phyloP scores from a whole-genome alignment of 2,329 filamentous ascomycete genomes.

The Alternaria longipes region DNA sequence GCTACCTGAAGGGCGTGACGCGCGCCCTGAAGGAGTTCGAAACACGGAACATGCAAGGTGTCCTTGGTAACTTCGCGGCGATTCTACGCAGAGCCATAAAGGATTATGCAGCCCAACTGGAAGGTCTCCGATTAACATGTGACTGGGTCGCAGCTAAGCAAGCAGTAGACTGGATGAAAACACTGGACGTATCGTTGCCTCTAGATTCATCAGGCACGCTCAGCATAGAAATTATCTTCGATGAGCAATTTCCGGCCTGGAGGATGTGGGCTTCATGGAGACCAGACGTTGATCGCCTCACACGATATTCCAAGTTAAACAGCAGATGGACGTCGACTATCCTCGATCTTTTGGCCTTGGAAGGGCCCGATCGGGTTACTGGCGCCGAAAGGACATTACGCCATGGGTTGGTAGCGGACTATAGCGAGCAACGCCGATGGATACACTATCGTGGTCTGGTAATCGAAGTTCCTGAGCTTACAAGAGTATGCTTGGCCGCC shows the following conservation, averaged over 20 bases:
- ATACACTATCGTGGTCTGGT: slow-evolving; percentile 31
- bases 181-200: slow-evolving; percentile 17
- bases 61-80: slow-evolving; percentile 34
- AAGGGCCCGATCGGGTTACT: slow-evolving; percentile 43
- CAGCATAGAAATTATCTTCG: slow-evolving; percentile 34
- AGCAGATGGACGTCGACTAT: slow-evolving; percentile 25
- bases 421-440: slow-evolving; percentile 20
- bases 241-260: slow-evolving; percentile 39
- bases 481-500: slow-evolving; percentile 26
- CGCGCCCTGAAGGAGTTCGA: slow-evolving; percentile 22
- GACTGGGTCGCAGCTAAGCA: slow-evolving; percentile 35
- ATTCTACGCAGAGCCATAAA: slow-evolving; percentile 31
- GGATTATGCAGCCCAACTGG: slow-evolving; percentile 35
- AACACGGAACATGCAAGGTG: slow-evolving; percentile 24
- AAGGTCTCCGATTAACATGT: slow-evolving; percentile 36
- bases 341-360: slow-evolving; percentile 36
- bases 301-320: slow-evolving; percentile 23
- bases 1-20: slow-evolving; percentile 37
- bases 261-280: slow-evolving; percentile 43
- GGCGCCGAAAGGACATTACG: slow-evolving; percentile 26
- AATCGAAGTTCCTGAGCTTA: slow-evolving; percentile 33
- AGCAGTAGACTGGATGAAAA: slow-evolving; percentile 35
- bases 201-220: slow-evolving; percentile 16
- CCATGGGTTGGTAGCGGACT: slow-evolving; percentile 36
- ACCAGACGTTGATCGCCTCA: slow-evolving; percentile 32